These are phyloP conservation scores for Luffa aegyptiaca DNA, from an alignment of 306 rosid genomes.

Conservation along the genomic window DNA sequence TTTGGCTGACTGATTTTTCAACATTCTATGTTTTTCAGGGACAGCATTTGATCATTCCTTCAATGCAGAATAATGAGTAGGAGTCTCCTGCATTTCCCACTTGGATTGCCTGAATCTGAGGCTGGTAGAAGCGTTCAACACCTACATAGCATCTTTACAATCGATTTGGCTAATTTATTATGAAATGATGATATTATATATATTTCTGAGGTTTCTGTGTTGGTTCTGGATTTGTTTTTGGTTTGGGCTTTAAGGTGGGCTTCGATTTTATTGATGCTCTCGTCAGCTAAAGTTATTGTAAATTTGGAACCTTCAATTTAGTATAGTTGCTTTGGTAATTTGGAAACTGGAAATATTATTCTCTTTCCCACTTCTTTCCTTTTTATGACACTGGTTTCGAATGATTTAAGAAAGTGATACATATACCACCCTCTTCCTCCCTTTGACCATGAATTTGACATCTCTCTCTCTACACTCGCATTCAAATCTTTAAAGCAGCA, in stretches of 20 bases:
- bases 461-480: background rate
- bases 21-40: conserved; percentile 24
- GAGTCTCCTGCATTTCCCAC: conserved; percentile 13
- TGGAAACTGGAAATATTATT: conserved; percentile 3
- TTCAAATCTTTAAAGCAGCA: background rate
- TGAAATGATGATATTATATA: conserved; percentile 8
- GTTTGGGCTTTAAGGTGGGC: conserved; percentile 8
- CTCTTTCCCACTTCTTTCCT: background rate
- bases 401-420: background rate
- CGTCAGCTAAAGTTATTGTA: conserved; percentile 15
- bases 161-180: conserved; percentile 17
- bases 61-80: conserved; percentile 29
- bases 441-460: background rate
- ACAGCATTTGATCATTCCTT: conserved; percentile 30
- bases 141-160: conserved; percentile 16
- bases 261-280: conserved; percentile 15
- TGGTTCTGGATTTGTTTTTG: conserved; percentile 14
- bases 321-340: conserved; percentile 17
- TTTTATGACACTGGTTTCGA: background rate
- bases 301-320: conserved; percentile 14
- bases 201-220: conserved; percentile 21
- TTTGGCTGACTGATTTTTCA: background rate
- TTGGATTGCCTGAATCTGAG: conserved; percentile 14
- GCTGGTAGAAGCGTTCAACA: conserved; percentile 21
- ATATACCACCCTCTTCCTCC: conserved; percentile 1